Conservation (phyloP, 1,284 basidiomycete species). For the Taiwanofungus camphoratus region DNA sequence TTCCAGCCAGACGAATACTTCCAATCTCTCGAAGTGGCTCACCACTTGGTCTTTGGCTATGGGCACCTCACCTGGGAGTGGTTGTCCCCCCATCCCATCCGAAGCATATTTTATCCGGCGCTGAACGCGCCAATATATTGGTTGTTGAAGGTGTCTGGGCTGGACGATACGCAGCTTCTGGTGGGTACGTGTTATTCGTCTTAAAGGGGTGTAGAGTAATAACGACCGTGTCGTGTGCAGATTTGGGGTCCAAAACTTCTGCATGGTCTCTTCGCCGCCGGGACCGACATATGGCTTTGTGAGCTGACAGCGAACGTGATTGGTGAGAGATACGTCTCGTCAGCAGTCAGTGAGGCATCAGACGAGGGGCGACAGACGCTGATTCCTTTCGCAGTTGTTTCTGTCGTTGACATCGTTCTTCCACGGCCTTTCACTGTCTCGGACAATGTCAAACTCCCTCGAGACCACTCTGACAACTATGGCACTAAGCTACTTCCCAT, state of each 20-base stretch:
- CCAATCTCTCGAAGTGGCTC: slow-evolving; percentile 92
- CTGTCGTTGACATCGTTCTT: slow-evolving; percentile 86
- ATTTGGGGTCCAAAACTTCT: slow-evolving; percentile 69
- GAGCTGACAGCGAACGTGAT: slow-evolving; percentile 57
- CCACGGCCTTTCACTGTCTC: slow-evolving; percentile 77
- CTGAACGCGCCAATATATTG: slow-evolving; percentile 79
- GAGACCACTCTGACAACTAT: slow-evolving; percentile 84
- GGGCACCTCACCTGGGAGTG: slow-evolving; percentile 98
- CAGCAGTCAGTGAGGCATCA: slow-evolving; percentile 72
- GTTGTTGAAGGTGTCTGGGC: slow-evolving; percentile 49
- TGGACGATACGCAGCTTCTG: slow-evolving; percentile 49
- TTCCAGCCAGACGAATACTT: slow-evolving; percentile 99
- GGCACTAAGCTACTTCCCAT: slow-evolving; percentile 79
- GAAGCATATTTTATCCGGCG: slow-evolving; percentile 68
- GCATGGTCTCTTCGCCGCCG: slow-evolving; percentile 76
- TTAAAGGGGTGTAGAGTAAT: neutral
- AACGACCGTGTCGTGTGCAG: slow-evolving; percentile 30
- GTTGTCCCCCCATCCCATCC: slow-evolving; percentile 62
- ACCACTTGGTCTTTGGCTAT: slow-evolving; percentile 85
- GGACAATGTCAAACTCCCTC: slow-evolving; percentile 90
- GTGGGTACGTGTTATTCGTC: slow-evolving; percentile 35
- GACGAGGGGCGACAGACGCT: neutral
- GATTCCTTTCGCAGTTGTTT: slow-evolving; percentile 49
- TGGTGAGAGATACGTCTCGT: slow-evolving; percentile 52
- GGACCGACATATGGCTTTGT: slow-evolving; percentile 76